A percentile compares a stretch with the other conserved stretches of the same genome.
phyloP scores from a whole-genome alignment of 371 early-diverging fungal genomes.

The Mucor racemosus region DNA sequence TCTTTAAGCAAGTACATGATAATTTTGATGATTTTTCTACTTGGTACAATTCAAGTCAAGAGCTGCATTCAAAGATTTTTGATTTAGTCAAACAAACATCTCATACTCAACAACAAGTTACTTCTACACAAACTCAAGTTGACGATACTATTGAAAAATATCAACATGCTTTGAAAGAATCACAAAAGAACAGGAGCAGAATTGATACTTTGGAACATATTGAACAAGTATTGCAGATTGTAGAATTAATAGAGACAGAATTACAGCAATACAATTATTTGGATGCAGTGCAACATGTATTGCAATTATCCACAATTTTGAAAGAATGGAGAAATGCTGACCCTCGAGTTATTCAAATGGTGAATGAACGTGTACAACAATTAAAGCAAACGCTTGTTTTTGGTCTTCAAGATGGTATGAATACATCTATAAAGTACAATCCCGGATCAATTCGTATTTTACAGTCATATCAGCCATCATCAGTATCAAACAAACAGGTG shows the following conservation, averaged over 20 bases:
- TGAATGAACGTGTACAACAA: background rate
- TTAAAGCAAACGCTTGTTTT: conserved; percentile 6
- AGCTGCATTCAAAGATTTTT: conserved; percentile 2
- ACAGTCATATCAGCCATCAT: background rate
- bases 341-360: background rate
- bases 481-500: background rate
- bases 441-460: conserved; percentile 13
- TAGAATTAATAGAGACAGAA: conserved; percentile 4
- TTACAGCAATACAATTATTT: conserved; percentile 2
- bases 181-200: conserved; percentile 18
- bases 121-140: background rate
- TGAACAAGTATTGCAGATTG: conserved; percentile 3
- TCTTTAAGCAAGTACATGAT: conserved; percentile 19
- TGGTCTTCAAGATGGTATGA: conserved; percentile 18
- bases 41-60: conserved; percentile 14
- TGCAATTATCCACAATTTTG: background rate
- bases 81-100: conserved; percentile 9
- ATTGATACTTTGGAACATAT: conserved; percentile 23
- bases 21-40: conserved; percentile 23
- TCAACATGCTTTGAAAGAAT: conserved; percentile 8
- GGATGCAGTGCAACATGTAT: conserved; percentile 8
- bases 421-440: conserved; percentile 20
- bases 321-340: conserved; percentile 1
- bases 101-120: conserved; percentile 3
- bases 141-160: conserved; percentile 18